phyloP scores from a whole-genome alignment of 108 stramenopile species.

The Mayamaea pseudoterrestris region DNA sequence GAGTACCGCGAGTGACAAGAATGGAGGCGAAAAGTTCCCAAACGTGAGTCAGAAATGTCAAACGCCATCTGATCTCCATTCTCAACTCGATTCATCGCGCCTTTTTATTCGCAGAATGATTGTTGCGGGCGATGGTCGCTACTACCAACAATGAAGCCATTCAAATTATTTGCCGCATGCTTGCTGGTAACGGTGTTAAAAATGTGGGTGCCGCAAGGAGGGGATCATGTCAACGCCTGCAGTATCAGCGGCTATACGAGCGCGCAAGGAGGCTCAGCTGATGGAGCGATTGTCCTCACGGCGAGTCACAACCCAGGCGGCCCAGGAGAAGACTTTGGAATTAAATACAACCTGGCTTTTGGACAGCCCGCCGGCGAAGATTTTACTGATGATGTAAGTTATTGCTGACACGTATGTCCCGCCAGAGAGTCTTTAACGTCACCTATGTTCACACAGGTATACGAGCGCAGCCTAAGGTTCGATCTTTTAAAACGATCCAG shows the following conservation, averaged over 20 bases:
- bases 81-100: neutral
- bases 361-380: conserved; percentile 96
- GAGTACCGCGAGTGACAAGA: conserved; percentile 63
- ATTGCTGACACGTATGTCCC: too few species aligned
- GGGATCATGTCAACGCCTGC: conserved; percentile 95
- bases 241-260: conserved; percentile 82
- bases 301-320: conserved; percentile 99
- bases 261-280: too few species aligned
- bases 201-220: conserved; percentile 79
- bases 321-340: conserved; percentile 95
- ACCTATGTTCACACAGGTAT: conserved; percentile 32
- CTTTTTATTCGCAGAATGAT: conserved; percentile 45
- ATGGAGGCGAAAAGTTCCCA: conserved; percentile 75
- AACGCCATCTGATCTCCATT: neutral
- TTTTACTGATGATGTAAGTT: conserved; percentile 87
- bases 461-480: conserved; percentile 50
- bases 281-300: conserved; percentile 91
- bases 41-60: conserved; percentile 40
- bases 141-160: conserved; percentile 92
- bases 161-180: conserved; percentile 79
- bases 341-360: conserved; percentile 92
- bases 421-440: too few species aligned
- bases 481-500: conserved; percentile 51
- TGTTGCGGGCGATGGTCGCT: conserved; percentile 86
- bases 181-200: conserved; percentile 81